These are phyloP conservation scores for Litsea cubeba DNA, from an alignment of 164 flowering plant species.

Conservation along the genomic window DNA sequence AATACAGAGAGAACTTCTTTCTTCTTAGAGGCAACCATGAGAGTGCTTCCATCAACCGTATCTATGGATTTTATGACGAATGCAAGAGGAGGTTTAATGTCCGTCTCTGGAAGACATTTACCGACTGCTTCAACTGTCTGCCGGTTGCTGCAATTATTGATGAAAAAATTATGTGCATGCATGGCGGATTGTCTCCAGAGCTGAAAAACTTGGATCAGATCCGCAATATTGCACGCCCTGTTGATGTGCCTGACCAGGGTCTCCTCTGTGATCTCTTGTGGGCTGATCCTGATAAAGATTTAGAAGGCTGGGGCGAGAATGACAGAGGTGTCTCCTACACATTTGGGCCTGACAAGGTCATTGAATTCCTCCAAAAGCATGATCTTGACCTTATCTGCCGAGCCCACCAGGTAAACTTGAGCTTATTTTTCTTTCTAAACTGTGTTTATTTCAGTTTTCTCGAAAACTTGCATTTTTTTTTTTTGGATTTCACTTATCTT, in stretches of 20 bases:
- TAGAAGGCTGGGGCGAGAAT: slow-evolving; percentile 64
- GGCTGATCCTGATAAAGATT: slow-evolving; percentile 59
- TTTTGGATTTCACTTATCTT: not conserved
- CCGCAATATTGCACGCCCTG: slow-evolving; percentile 55
- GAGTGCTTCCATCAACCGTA: slow-evolving; percentile 55
- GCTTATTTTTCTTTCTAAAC: too few relatives aligned
- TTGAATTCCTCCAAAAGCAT: slow-evolving; percentile 55
- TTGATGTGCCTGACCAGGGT: slow-evolving; percentile 64
- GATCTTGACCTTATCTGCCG: slow-evolving; percentile 64
- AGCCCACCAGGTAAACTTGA: slow-evolving; percentile 52
- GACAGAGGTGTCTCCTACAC: slow-evolving; percentile 62
- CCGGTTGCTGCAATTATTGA: slow-evolving; percentile 66
- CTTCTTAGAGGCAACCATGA: slow-evolving; percentile 65
- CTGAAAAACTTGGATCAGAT: slow-evolving; percentile 53
- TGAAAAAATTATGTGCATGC: slow-evolving; percentile 64
- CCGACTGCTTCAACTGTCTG: slow-evolving; percentile 56
- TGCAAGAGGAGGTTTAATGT: slow-evolving; percentile 62
- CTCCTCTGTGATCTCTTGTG: slow-evolving; percentile 60
- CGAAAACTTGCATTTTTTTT: not conserved
- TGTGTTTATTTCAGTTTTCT: not conserved
- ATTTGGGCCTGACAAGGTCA: slow-evolving; percentile 57
- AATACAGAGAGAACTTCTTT: slow-evolving; percentile 51
- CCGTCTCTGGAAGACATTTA: slow-evolving; percentile 55
- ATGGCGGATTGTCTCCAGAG: slow-evolving; percentile 65
- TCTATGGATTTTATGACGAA: slow-evolving; percentile 62